Conservation (phyloP, 345 rosid genomes). For the Draba incana region DNA sequence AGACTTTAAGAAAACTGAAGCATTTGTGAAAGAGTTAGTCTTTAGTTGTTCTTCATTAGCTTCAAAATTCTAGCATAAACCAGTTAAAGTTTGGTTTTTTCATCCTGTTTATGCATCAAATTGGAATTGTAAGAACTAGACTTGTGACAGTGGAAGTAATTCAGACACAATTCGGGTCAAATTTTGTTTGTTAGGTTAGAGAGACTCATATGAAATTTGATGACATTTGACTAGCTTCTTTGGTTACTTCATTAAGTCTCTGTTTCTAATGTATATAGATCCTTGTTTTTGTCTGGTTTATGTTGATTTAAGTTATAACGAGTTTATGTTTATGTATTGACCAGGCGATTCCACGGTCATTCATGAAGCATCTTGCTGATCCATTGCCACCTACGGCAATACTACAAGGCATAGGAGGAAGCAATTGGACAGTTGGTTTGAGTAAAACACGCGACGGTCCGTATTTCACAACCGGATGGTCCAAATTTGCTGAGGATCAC, state of each 20-base stretch:
- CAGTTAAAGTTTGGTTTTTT: background rate
- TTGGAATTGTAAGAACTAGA: background rate
- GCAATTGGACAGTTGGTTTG: slow-evolving; percentile 23
- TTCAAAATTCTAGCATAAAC: background rate
- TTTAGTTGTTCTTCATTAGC: background rate
- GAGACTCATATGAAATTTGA: background rate
- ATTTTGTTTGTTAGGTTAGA: background rate
- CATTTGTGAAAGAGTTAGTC: background rate
- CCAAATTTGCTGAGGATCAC: slow-evolving; percentile 31
- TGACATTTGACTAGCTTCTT: background rate
- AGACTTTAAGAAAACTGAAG: too few relatives aligned
- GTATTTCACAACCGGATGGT: slow-evolving; percentile 34
- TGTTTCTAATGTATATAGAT: background rate
- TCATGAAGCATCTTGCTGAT: slow-evolving; percentile 13
- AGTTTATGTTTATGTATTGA: background rate
- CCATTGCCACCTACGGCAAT: slow-evolving; percentile 24
- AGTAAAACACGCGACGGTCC: background rate
- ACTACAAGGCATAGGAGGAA: slow-evolving; percentile 34
- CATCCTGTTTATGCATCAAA: background rate
- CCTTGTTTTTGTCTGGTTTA: background rate
- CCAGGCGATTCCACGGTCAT: slow-evolving; percentile 32
- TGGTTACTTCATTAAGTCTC: background rate
- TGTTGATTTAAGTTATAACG: background rate
- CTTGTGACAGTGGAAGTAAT: background rate
- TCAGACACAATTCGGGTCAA: background rate